phyloP scores from a whole-genome alignment of 768 basidiomycete genomes.

The Phlegmacium glaucopus region DNA sequence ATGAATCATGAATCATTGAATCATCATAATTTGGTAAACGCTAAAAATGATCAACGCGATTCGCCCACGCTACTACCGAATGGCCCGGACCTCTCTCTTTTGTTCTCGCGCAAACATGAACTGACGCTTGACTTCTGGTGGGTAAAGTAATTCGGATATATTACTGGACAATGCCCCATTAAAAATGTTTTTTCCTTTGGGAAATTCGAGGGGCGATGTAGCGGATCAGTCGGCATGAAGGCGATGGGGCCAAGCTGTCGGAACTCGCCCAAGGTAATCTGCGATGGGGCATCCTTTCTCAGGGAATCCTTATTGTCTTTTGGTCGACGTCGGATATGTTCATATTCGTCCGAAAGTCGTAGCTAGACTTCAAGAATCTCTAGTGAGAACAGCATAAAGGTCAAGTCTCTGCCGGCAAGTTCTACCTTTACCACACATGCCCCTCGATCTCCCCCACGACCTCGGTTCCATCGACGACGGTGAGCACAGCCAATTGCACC shows the following conservation, averaged over 20 bases:
- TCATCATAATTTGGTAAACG: no score
- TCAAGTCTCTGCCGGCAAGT: conserved; percentile 21
- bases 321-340: conserved; percentile 33
- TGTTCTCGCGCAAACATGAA: no score
- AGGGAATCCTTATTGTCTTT: conserved; percentile 32
- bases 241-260: conserved; percentile 12
- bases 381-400: conserved; percentile 37
- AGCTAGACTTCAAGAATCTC: conserved; percentile 22
- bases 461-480: conserved; percentile 22
- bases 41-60: no score
- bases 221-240: conserved; percentile 5
- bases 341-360: conserved; percentile 29
- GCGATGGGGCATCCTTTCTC: conserved; percentile 22
- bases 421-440: conserved; percentile 26
- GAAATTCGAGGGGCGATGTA: conserved; percentile 1
- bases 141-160: no score
- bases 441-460: conserved; percentile 28
- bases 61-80: no score
- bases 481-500: conserved; percentile 20
- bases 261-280: conserved; percentile 17
- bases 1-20: no score
- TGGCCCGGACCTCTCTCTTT: no score
- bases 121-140: no score
- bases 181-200: conserved; percentile 6
- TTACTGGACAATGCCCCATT: no score